Conservation (phyloP, 805 yeast genomes). For the Candida piceae region DNA sequence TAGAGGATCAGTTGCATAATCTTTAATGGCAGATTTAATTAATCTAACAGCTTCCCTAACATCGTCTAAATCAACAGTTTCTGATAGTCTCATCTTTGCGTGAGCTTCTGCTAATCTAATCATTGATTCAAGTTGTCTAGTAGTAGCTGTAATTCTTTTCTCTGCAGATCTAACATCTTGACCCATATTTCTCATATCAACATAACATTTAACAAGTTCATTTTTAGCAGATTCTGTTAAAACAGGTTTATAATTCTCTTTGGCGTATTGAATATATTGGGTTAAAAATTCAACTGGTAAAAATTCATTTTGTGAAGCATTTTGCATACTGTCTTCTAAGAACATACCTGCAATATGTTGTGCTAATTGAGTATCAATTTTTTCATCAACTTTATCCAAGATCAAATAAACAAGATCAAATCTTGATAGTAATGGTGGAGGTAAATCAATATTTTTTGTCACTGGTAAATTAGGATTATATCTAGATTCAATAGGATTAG, state of each 20-base stretch:
- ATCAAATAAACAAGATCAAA: conserved; percentile 91
- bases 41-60: conserved; percentile 92
- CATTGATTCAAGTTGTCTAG: conserved; percentile 95
- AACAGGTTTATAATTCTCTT: conserved; percentile 74
- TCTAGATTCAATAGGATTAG: conserved; percentile 94
- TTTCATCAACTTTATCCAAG: conserved; percentile 88
- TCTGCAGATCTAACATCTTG: conserved; percentile 85
- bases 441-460: conserved; percentile 90
- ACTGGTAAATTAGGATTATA: conserved; percentile 95
- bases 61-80: conserved; percentile 67
- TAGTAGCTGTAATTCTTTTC: conserved; percentile 93
- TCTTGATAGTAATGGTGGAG: conserved; percentile 92
- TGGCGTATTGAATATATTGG: conserved; percentile 89
- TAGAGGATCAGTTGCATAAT: conserved; percentile 95
- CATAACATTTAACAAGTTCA: conserved; percentile 82
- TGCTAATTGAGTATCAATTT: conserved; percentile 79
- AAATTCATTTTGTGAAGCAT: conserved; percentile 61
- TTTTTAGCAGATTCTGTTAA: conserved; percentile 76
- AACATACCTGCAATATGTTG: conserved; percentile 88
- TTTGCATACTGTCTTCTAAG: conserved; percentile 77
- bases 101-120: conserved; percentile 93
- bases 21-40: conserved; percentile 91
- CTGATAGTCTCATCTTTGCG: conserved; percentile 87
- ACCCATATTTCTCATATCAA: conserved; percentile 89
- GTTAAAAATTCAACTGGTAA: conserved; percentile 86